Evolutionary conservation across 768 basidiomycete species (phyloP), one percentile per base, ranked within the genome.

Genomic region (Trametes elegans): DNA sequence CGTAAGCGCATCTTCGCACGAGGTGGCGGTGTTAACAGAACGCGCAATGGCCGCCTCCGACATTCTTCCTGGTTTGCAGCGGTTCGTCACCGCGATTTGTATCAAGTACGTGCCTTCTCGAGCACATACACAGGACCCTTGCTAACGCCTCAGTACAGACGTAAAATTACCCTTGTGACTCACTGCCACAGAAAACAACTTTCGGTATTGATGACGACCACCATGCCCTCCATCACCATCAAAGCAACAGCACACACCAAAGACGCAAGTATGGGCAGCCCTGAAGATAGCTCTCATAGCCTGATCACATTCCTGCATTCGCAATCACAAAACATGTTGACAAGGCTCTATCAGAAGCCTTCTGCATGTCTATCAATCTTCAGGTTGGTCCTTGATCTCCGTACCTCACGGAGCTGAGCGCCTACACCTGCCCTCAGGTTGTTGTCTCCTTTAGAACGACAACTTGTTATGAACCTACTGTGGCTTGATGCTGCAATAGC

Each of bases 321-420:
- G 0, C 90, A 93, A 64, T 87, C 89, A 0, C 88, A 90, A 68
- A 84, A 78, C 55, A 84, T 86, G 10, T 70, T 95, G 46, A 84
- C 82, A 18, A 81, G 92, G 23, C 75, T 97, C 45, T 97, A 94
- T 66, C 83, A 87, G 64, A 79, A 83, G 16, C 92, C 94, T 8
- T 93, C 92, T 3, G 87, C 89, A 73, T 93, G 93, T 71, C 80
- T 97, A 47, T 87, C 90, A 23, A 85, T 97, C 70, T 93, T 93
- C 71, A 83, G 93, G 89, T 91, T 57, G 59, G 76, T 68, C 44
- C 39, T 43, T 38, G 34, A 18, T 21, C 16, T 21, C 29, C 8
- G 24, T 13, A 3, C 19, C 19, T 43, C 39, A 13, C 6, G 10
- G 11, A 14, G 7, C 21, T 27, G 34, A 2, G 9, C 28, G 21